Evolutionary conservation across 306 rosid genomes (phyloP).

Genomic region (Canavalia ensiformis): DNA sequence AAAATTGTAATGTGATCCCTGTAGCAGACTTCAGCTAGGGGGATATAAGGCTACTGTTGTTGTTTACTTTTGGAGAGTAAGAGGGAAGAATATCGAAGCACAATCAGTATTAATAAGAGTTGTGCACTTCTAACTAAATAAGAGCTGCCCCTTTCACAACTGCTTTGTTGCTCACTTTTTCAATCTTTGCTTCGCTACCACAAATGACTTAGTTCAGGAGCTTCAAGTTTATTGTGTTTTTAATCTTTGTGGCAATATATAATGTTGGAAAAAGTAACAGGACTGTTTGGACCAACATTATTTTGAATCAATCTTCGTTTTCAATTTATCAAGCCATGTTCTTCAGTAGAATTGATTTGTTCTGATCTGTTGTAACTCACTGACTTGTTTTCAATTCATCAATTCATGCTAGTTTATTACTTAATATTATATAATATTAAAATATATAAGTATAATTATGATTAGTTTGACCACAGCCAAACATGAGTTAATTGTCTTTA

Average conservation of each 20-base stretch:
- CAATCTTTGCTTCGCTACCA: background rate
- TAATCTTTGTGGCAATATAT: background rate
- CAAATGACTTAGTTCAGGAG: too few species aligned
- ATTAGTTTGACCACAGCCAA: background rate
- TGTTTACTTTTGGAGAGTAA: background rate
- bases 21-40: too few species aligned
- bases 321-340: background rate
- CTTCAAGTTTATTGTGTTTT: too few species aligned
- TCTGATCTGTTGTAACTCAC: background rate
- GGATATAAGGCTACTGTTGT: background rate
- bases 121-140: slow-evolving; percentile 6
- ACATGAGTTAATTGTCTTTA: too few species aligned
- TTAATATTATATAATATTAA: background rate
- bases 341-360: background rate
- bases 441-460: background rate
- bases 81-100: slow-evolving; percentile 9
- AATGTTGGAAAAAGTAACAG: background rate
- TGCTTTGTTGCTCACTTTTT: background rate
- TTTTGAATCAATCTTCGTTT: background rate
- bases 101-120: slow-evolving; percentile 6
- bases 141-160: background rate
- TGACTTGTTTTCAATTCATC: background rate
- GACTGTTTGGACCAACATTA: background rate
- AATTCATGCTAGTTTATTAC: background rate
- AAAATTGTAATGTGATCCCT: too few species aligned